phyloP scores from a whole-genome alignment of 1,284 basidiomycete genomes.

The Malassezia japonica region DNA sequence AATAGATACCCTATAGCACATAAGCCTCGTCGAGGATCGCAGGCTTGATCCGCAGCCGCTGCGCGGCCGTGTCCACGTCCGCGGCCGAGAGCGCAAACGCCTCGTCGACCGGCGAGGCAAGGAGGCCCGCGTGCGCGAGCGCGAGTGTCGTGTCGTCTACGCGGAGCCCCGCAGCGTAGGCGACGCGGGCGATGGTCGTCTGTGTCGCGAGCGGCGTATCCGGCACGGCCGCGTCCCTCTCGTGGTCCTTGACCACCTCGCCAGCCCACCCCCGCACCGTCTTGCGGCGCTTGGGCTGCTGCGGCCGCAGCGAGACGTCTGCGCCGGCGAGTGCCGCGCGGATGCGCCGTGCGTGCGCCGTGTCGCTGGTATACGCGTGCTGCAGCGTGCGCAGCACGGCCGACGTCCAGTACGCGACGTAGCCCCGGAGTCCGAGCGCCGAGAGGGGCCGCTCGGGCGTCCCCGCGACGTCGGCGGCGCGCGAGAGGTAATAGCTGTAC shows the following conservation, averaged over 20 bases:
- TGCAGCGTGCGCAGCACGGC: constrained; percentile 72
- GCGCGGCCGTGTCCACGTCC: constrained; percentile 4
- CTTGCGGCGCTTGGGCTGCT: constrained; percentile 12
- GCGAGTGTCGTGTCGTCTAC: constrained; percentile 79
- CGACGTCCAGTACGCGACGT: constrained; percentile 82
- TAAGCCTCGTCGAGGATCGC: constrained; percentile 18
- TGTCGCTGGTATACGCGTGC: constrained; percentile 47
- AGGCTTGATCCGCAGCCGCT: constrained; percentile 1
- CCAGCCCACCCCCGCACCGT: constrained; percentile 17
- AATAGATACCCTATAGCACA: constrained; percentile 1
- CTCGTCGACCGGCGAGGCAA: constrained; percentile 50
- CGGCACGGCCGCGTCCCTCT: neutral
- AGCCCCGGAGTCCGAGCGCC: constrained; percentile 79
- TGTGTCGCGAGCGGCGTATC: constrained; percentile 14
- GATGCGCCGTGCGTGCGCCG: neutral
- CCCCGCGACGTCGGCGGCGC: constrained; percentile 65
- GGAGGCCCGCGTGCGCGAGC: constrained; percentile 72
- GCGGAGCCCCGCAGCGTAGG: constrained; percentile 68
- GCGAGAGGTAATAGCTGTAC: constrained; percentile 90
- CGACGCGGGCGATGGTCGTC: constrained; percentile 54
- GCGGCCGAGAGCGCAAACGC: neutral
- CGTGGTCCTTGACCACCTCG: constrained; percentile 10
- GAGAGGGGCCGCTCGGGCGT: constrained; percentile 92
- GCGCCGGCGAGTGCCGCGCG: constrained; percentile 11
- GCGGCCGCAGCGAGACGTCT: neutral